phyloP scores from a whole-genome alignment of 768 basidiomycete species.

The Collybia sp. region DNA sequence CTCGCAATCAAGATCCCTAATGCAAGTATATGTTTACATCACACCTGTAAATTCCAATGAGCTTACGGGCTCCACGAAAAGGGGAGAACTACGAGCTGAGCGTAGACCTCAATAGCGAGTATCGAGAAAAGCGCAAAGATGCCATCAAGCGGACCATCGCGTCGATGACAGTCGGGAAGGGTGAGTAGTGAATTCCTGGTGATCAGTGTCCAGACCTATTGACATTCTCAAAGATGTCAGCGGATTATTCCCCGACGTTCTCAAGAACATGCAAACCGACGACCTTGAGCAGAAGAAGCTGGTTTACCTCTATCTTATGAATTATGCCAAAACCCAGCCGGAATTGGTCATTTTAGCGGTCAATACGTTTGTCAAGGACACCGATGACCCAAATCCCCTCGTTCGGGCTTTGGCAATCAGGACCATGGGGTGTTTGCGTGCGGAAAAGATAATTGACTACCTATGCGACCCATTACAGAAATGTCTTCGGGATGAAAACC shows the following conservation, averaged over 20 bases:
- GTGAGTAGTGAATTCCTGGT: conserved; percentile 31
- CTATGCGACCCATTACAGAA: conserved; percentile 93
- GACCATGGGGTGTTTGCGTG: conserved; percentile 95
- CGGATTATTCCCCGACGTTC: conserved; percentile 94
- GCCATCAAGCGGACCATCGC: conserved; percentile 98
- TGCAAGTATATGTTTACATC: background rate
- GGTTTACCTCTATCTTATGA: conserved; percentile 99
- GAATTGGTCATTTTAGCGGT: conserved; percentile 99
- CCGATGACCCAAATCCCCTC: conserved; percentile 94
- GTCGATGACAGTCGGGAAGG: conserved; percentile 99
- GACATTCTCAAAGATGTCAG: conserved; percentile 59
- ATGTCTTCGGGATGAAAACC: conserved; percentile 91
- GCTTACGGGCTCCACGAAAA: conserved; percentile 58
- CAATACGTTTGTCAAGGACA: conserved; percentile 98
- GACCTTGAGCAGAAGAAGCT: conserved; percentile 99
- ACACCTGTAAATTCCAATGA: conserved; percentile 29
- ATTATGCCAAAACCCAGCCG: conserved; percentile 98
- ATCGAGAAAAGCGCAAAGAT: conserved; percentile 93
- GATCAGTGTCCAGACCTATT: conserved; percentile 1
- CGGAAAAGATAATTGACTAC: conserved; percentile 99
- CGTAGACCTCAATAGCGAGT: conserved; percentile 95
- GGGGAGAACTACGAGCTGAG: conserved; percentile 98
- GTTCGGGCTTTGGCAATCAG: conserved; percentile 95
- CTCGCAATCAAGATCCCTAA: no score
- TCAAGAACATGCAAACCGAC: conserved; percentile 99